Conservation (phyloP, 2,329 filamentous ascomycete species). For the Venturiaceae sp. region DNA sequence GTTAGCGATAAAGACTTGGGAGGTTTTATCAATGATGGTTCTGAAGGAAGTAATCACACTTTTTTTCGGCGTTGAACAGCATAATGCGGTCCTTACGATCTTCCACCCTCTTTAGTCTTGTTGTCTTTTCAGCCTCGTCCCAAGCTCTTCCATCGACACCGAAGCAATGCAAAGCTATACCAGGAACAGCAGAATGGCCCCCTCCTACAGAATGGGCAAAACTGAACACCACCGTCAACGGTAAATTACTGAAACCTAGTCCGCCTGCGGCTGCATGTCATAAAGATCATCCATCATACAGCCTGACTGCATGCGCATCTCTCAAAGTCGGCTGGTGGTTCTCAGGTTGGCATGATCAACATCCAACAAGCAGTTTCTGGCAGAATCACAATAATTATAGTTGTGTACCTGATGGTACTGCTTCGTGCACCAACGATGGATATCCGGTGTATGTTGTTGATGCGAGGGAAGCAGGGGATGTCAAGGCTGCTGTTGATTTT, state of each 20-base stretch:
- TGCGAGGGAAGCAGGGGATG: background rate
- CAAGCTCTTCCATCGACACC: no score
- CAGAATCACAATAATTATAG: slow-evolving; percentile 6
- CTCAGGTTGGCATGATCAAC: slow-evolving; percentile 1
- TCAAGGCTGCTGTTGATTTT: slow-evolving; percentile 3
- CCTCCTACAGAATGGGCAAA: background rate
- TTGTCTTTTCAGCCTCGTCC: no score
- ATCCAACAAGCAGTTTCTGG: slow-evolving; percentile 2
- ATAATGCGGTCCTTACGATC: no score
- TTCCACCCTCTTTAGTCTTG: no score
- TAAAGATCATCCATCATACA: background rate
- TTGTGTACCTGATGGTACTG: slow-evolving; percentile 2
- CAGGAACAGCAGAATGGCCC: background rate
- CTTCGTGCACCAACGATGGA: background rate
- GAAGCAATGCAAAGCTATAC: background rate
- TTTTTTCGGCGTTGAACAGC: no score
- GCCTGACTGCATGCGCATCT: background rate
- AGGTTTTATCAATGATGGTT: no score
- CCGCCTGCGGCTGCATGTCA: slow-evolving; percentile 5
- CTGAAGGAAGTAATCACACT: no score
- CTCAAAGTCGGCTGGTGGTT: no score
- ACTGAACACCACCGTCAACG: background rate
- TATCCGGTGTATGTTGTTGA: slow-evolving; percentile 5
- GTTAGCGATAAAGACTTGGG: no score
- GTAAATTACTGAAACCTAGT: background rate